Conservation (phyloP, 1,284 basidiomycete species). For the Ceratobasidium sp. region DNA sequence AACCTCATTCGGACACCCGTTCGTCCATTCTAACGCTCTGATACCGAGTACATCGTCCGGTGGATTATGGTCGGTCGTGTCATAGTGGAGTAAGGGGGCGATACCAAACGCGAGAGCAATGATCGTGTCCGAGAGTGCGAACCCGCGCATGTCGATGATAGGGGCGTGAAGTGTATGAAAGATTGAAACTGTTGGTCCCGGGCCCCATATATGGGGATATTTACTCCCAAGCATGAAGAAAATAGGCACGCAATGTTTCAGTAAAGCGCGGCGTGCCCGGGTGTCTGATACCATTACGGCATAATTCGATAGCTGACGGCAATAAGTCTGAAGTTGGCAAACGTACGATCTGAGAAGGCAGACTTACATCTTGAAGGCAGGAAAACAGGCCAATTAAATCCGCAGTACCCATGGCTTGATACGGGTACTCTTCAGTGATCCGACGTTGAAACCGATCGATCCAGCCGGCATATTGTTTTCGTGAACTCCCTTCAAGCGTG, state of each 20-base stretch:
- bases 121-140: slow-evolving; percentile 6
- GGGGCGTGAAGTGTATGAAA: background rate
- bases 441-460: background rate
- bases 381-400: background rate
- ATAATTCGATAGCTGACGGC: background rate
- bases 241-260: background rate
- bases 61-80: background rate
- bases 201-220: slow-evolving; percentile 1
- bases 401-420: background rate
- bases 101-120: background rate
- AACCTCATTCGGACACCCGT: background rate
- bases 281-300: background rate
- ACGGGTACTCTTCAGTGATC: background rate
- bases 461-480: background rate
- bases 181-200: background rate
- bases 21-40: background rate
- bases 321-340: too few relatives aligned
- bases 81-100: slow-evolving; percentile 2
- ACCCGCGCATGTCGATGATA: background rate
- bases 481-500: background rate
- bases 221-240: background rate
- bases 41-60: background rate
- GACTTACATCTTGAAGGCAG: background rate
- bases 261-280: background rate
- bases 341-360: too few relatives aligned